A percentile compares a stretch with the other conserved stretches of the same genome.
Conservation (phyloP, 2,329 filamentous ascomycete species). For the Pseudofabraea citricarpa region DNA sequence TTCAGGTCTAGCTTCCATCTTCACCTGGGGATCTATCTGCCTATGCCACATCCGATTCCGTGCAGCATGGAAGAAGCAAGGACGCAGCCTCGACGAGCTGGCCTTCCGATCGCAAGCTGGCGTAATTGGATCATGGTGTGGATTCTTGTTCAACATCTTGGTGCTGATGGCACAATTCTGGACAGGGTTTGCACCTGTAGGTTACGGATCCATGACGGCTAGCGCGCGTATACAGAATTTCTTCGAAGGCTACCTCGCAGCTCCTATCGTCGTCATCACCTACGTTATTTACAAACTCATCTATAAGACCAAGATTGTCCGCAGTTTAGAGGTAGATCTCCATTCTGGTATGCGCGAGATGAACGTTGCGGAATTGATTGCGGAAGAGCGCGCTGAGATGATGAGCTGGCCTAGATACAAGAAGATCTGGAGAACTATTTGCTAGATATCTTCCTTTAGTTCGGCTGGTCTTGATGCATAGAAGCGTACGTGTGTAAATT, state of each 20-base stretch:
- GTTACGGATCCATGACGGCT: slow-evolving; percentile 15
- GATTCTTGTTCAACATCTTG: slow-evolving; percentile 49
- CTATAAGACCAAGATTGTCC: slow-evolving; percentile 31
- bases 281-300: slow-evolving; percentile 64
- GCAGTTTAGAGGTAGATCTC: slow-evolving; percentile 16
- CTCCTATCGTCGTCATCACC: slow-evolving; percentile 45
- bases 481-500: too few relatives aligned
- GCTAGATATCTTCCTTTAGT: too few relatives aligned
- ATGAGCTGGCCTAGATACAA: slow-evolving; percentile 20
- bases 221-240: slow-evolving; percentile 42
- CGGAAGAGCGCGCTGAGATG: slow-evolving; percentile 16
- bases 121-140: neutral
- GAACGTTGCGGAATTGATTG: slow-evolving; percentile 19
- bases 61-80: slow-evolving; percentile 33
- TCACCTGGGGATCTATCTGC: slow-evolving; percentile 67
- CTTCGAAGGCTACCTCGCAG: slow-evolving; percentile 54
- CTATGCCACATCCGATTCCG: slow-evolving; percentile 61
- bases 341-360: slow-evolving; percentile 16
- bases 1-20: slow-evolving; percentile 64
- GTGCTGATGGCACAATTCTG: slow-evolving; percentile 54
- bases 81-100: neutral
- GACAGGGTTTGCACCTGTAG: slow-evolving; percentile 44
- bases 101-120: neutral
- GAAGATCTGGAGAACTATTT: slow-evolving; percentile 19
- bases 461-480: too few relatives aligned